Conservation (phyloP, 805 yeast genomes). For the Cyberlindnera saturnus region DNA sequence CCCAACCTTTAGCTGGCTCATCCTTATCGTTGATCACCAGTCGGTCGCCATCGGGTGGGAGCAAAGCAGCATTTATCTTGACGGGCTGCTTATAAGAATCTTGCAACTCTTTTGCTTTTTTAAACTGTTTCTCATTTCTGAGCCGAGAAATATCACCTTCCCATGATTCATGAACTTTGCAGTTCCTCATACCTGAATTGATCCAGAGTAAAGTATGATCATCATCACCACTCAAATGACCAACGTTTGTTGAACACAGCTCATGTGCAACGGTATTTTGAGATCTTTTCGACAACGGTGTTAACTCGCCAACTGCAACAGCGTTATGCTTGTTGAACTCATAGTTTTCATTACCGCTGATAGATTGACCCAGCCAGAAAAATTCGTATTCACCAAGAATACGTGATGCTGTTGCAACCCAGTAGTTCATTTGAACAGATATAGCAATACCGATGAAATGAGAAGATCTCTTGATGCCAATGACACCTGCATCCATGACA, state of each 20-base stretch:
- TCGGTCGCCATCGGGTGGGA: conserved; percentile 42
- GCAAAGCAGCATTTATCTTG: conserved; percentile 38
- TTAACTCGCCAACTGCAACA: conserved; percentile 31
- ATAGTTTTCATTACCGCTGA: conserved; percentile 33
- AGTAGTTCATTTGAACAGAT: conserved; percentile 29
- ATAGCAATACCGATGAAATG: conserved; percentile 21
- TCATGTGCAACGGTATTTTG: conserved; percentile 27
- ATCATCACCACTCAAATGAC: conserved; percentile 48
- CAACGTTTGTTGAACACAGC: conserved; percentile 60
- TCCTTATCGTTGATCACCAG: conserved; percentile 19
- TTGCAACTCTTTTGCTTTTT: conserved; percentile 6
- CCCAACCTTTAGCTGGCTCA: conserved; percentile 52
- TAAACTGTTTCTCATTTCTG: conserved; percentile 21
- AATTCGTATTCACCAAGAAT: conserved; percentile 78
- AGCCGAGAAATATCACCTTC: conserved; percentile 26
- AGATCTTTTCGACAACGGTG: conserved; percentile 18
- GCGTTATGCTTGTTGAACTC: conserved; percentile 33
- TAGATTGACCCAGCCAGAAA: conserved; percentile 63
- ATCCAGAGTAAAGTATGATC: conserved; percentile 50
- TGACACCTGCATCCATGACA: conserved; percentile 35
- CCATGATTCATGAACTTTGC: conserved; percentile 38
- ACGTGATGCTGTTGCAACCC: conserved; percentile 36
- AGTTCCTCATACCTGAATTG: conserved; percentile 63
- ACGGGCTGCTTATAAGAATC: conserved; percentile 32
- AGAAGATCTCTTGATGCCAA: conserved; percentile 19